Base-by-base conservation (phyloP, 208 protist species). In the Acanthamoeba lenticulata region DNA sequence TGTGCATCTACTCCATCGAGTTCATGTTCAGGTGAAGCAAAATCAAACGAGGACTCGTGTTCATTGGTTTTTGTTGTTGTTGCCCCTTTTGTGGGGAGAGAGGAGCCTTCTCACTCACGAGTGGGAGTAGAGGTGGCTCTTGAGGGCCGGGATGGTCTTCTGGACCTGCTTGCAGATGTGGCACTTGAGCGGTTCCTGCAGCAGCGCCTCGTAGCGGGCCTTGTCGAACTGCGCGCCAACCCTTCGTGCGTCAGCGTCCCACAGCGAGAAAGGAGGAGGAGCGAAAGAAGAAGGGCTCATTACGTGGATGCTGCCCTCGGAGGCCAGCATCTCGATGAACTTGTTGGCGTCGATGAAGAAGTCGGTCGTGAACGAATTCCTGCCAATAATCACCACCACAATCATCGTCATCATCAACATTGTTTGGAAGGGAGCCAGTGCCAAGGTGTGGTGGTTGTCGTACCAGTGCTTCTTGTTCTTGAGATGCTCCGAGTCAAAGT, bases 381-480 rank as follows among this genome's bases (percentile, higher is more conserved):
- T 83, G n/a, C 11, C 9, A n/a, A n/a, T n/a, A n/a, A n/a, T n/a
- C n/a, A n/a, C n/a, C n/a, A n/a, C n/a, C n/a, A n/a, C n/a, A n/a
- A n/a, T n/a, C n/a, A n/a, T n/a, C n/a, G n/a, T n/a, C n/a, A n/a
- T n/a, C n/a, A n/a, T n/a, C n/a, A n/a, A n/a, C n/a, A n/a, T n/a
- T n/a, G n/a, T n/a, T n/a, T n/a, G n/a, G n/a, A n/a, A n/a, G n/a
- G n/a, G n/a, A n/a, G n/a, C n/a, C n/a, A n/a, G n/a, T n/a, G n/a
- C n/a, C n/a, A n/a, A n/a, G n/a, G n/a, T n/a, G n/a, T n/a, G n/a
- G n/a, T n/a, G n/a, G n/a, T n/a, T n/a, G n/a, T 32, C 32, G 42
- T 90, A 65, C 86, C 86, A 92, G 27, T 92, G 86, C 60, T 74
- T 67, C 86, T 92, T 92, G 13, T 29, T 92, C 60, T 92, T 92